A percentile compares a stretch with the other conserved stretches of the same genome.
Evolutionary conservation across 2,329 filamentous ascomycete genomes (phyloP).

Genomic region (Talaromyces sp.): DNA sequence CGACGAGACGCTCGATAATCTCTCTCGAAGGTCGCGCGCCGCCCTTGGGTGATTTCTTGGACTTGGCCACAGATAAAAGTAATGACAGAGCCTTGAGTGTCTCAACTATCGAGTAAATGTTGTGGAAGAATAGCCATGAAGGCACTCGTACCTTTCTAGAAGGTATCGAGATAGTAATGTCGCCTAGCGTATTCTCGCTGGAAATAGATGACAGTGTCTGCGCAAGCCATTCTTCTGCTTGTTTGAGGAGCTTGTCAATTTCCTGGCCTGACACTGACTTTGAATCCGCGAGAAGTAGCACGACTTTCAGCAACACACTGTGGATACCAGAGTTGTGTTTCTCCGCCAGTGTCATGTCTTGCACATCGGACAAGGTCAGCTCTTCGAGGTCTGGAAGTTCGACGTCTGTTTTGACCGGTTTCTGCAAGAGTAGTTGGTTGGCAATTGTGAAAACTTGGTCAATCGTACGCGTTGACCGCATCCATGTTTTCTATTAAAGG

Average conservation of each 20-base stretch:
- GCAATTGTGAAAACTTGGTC: constrained; percentile 32
- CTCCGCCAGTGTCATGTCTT: constrained; percentile 33
- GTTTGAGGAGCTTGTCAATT: constrained; percentile 21
- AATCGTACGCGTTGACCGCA: constrained; percentile 28
- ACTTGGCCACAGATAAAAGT: constrained; percentile 20
- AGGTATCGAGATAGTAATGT: constrained; percentile 21
- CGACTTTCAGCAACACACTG: constrained; percentile 26
- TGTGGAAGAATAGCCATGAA: constrained; percentile 39
- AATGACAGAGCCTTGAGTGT: constrained; percentile 34
- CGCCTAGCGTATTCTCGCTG: constrained; percentile 17
- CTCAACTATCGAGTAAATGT: constrained; percentile 33
- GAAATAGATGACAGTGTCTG: constrained; percentile 20
- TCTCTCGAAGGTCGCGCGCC: constrained; percentile 27
- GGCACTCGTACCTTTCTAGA: constrained; percentile 24
- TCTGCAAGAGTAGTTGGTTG: constrained; percentile 26
- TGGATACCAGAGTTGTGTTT: constrained; percentile 30
- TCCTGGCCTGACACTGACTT: constrained; percentile 25
- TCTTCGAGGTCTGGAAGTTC: constrained; percentile 24
- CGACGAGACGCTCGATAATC: constrained; percentile 23
- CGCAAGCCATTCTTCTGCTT: constrained; percentile 27
- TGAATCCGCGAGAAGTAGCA: constrained; percentile 27
- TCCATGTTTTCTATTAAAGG: constrained; percentile 26
- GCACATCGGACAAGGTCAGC: constrained; percentile 18
- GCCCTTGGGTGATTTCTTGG: constrained; percentile 27
- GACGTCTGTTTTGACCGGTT: constrained; percentile 21